These are phyloP conservation scores for Coemansia sp. DNA, from an alignment of 192 early-diverging fungal genomes.

Conservation along the genomic window DNA sequence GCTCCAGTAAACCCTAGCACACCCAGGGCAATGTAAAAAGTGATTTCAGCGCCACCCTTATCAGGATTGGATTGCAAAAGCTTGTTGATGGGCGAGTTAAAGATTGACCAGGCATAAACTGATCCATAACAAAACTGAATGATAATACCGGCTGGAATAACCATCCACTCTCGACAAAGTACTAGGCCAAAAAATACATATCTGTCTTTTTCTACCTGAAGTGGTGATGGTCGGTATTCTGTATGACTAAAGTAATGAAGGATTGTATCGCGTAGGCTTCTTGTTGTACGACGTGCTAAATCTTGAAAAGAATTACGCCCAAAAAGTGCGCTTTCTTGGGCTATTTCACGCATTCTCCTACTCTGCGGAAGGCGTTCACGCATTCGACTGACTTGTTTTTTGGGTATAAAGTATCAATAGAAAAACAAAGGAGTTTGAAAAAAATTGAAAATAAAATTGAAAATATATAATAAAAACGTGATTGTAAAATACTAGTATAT, in stretches of 20 bases:
- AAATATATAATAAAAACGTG: not conserved
- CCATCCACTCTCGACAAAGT: conserved; percentile 55
- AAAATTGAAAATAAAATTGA: not conserved
- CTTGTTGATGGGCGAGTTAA: conserved; percentile 58
- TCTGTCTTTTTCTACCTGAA: conserved; percentile 33
- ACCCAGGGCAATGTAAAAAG: conserved; percentile 61
- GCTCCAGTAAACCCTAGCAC: conserved; percentile 57
- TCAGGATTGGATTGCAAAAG: conserved; percentile 29
- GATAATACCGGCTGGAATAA: conserved; percentile 56
- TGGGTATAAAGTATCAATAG: no score
- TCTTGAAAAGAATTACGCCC: conserved; percentile 37
- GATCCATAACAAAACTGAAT: conserved; percentile 64
- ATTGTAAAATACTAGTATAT: no score
- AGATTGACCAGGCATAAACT: conserved; percentile 64
- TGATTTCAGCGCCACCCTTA: conserved; percentile 52
- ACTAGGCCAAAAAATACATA: conserved; percentile 50
- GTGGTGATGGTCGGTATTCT: conserved; percentile 28
- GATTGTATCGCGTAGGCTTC: conserved; percentile 14
- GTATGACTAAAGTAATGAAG: conserved; percentile 47
- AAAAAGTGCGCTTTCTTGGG: conserved; percentile 38
- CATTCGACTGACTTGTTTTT: conserved; percentile 5
- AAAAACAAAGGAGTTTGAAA: not conserved
- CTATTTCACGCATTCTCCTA: conserved; percentile 8
- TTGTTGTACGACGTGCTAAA: not conserved
- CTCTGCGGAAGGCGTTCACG: conserved; percentile 1